These are phyloP conservation scores for Coemansia sp. DNA, from an alignment of 192 early-diverging fungal genomes.

Conservation along the genomic window DNA sequence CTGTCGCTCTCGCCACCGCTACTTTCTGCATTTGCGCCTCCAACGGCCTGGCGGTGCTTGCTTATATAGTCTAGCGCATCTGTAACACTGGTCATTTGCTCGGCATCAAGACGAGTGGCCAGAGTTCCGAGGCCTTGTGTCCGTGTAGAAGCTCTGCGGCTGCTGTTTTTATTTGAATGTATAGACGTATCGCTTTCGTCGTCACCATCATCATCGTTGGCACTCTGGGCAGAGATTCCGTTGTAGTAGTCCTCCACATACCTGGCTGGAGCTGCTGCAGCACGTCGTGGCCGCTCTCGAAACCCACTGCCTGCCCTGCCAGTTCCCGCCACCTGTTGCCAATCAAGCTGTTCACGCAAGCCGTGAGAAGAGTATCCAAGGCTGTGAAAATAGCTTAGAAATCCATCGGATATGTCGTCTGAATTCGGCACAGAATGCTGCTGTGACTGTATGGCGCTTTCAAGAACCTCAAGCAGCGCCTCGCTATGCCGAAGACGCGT, in stretches of 20 bases:
- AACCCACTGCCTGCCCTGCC: neutral
- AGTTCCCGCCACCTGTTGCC: neutral
- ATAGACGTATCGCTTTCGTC: neutral
- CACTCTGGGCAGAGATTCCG: constrained; percentile 34
- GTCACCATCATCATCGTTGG: constrained; percentile 8
- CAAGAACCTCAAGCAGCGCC: constrained; percentile 56
- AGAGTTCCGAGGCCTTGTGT: constrained; percentile 16
- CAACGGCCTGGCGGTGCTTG: neutral
- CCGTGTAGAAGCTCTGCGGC: neutral
- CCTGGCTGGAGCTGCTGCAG: constrained; percentile 12
- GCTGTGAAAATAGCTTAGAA: constrained; percentile 23
- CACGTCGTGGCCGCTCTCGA: constrained; percentile 23
- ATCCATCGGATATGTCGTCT: constrained; percentile 17
- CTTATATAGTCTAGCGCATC: constrained; percentile 56
- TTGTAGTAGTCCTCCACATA: constrained; percentile 6
- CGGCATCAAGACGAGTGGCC: constrained; percentile 17
- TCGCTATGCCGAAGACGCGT: constrained; percentile 62
- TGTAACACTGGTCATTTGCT: constrained; percentile 28
- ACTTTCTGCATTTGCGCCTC: constrained; percentile 3
- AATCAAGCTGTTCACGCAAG: neutral
- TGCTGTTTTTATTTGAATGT: neutral
- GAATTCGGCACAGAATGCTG: constrained; percentile 30
- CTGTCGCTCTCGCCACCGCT: constrained; percentile 21
- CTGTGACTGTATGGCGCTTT: constrained; percentile 49
- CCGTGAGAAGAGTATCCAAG: neutral